phyloP scores from a whole-genome alignment of 495 filamentous ascomycete species.

The Trichocladium antarcticum region DNA sequence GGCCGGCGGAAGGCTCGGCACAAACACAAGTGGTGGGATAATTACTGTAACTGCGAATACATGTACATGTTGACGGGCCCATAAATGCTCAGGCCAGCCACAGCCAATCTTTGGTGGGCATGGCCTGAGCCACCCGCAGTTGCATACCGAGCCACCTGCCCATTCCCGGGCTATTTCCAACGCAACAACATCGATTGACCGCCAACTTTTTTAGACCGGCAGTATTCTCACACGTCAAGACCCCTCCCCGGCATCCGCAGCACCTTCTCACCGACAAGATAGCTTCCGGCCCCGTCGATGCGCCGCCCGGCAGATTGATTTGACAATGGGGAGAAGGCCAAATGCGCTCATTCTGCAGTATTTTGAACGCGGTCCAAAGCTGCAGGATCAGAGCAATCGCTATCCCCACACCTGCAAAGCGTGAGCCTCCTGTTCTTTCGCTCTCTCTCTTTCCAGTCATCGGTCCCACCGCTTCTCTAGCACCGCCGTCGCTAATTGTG shows the following conservation, averaged over 20 bases:
- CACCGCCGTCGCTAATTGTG: too few relatives aligned
- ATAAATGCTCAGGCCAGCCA: too few relatives aligned
- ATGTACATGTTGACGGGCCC: too few relatives aligned
- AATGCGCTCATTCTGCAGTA: slow-evolving; percentile 73
- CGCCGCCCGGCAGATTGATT: slow-evolving; percentile 5
- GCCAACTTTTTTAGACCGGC: slow-evolving; percentile 25
- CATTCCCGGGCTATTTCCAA: too few relatives aligned
- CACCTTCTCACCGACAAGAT: neutral
- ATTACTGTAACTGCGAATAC: too few relatives aligned
- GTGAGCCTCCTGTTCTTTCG: slow-evolving; percentile 11
- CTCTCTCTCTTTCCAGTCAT: neutral
- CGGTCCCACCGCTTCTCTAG: neutral
- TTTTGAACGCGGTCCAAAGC: slow-evolving; percentile 70
- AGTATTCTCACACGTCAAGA: slow-evolving; percentile 22
- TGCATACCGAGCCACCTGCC: too few relatives aligned
- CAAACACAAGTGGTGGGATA: too few relatives aligned
- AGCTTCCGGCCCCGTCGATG: slow-evolving; percentile 14
- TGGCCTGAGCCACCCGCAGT: too few relatives aligned
- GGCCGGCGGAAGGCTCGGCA: neutral
- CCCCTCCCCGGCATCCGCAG: slow-evolving; percentile 12
- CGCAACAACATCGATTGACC: slow-evolving; percentile 12
- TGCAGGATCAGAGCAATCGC: slow-evolving; percentile 74
- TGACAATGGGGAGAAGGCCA: slow-evolving; percentile 64
- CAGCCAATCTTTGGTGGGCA: too few relatives aligned
- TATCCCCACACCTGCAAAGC: slow-evolving; percentile 80